Evolutionary conservation across 2,329 filamentous ascomycete species (phyloP).

Genomic region (Lasiodiplodia gonubiensis): DNA sequence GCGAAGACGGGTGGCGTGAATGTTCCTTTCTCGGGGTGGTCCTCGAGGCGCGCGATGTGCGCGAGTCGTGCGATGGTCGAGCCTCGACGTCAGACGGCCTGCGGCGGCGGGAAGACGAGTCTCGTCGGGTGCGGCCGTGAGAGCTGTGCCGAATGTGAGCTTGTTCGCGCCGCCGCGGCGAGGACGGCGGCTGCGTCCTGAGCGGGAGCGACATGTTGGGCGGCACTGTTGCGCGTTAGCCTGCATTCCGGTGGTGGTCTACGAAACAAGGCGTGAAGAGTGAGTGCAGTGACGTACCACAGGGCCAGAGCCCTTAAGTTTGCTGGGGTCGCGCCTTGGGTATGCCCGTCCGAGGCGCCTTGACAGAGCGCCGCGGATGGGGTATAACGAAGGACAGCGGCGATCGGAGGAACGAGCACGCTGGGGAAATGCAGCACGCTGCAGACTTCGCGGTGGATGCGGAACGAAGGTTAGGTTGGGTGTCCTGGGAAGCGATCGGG

Average conservation of each 20-base stretch:
- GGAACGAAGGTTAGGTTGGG: constrained; percentile 24
- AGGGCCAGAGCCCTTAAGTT: constrained; percentile 12
- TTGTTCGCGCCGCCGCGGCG: constrained; percentile 54
- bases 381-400: constrained; percentile 2
- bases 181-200: constrained; percentile 67
- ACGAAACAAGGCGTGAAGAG: not conserved
- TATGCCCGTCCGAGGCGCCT: constrained; percentile 4
- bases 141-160: constrained; percentile 16
- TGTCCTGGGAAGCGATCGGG: constrained; percentile 15
- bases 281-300: constrained; percentile 9
- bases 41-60: constrained; percentile 32
- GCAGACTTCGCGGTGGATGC: constrained; percentile 8
- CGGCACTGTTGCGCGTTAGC: constrained; percentile 29
- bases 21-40: constrained; percentile 48
- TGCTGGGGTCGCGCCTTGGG: not conserved
- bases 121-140: constrained; percentile 60
- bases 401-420: constrained; percentile 16
- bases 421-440: not conserved
- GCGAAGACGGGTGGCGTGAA: constrained; percentile 46
- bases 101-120: constrained; percentile 71
- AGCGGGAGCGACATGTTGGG: constrained; percentile 56
- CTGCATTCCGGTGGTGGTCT: constrained; percentile 29
- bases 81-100: constrained; percentile 74
- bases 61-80: constrained; percentile 51
- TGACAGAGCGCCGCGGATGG: not conserved